Evolutionary conservation across 2,329 filamentous ascomycete genomes (phyloP).

Genomic region (Sphaerostilbella broomeana): DNA sequence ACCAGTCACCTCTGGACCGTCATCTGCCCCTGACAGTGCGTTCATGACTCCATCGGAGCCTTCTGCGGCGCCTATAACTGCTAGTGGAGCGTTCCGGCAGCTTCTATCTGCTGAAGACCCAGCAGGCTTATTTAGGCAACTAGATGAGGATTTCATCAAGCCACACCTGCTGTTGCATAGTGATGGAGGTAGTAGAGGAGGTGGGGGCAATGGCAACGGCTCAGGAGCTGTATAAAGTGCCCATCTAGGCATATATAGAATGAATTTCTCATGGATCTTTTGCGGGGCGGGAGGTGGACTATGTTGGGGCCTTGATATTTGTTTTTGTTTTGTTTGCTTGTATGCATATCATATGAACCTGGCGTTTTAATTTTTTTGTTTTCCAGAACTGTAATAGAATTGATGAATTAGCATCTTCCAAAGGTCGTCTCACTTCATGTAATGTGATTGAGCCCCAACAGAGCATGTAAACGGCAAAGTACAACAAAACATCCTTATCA

Average conservation of each 20-base stretch:
- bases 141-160: constrained; percentile 96
- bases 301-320: neutral
- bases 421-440: neutral
- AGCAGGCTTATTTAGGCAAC: constrained; percentile 78
- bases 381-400: constrained; percentile 8
- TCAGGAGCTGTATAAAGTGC: constrained; percentile 19
- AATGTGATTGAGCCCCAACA: neutral
- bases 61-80: constrained; percentile 49
- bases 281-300: too few relatives aligned
- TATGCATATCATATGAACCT: constrained; percentile 11
- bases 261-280: neutral
- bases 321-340: constrained; percentile 1
- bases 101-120: constrained; percentile 83
- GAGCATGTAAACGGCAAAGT: neutral
- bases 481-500: neutral
- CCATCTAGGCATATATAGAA: constrained; percentile 6
- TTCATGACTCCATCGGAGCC: constrained; percentile 27
- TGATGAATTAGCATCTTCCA: constrained; percentile 1
- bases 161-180: constrained; percentile 80
- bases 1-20: constrained; percentile 20
- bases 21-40: constrained; percentile 23
- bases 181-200: constrained; percentile 26
- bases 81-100: constrained; percentile 70
- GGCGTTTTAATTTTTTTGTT: constrained; percentile 8
- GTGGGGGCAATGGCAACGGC: too few relatives aligned